Evolutionary conservation across 2,329 filamentous ascomycete genomes (phyloP).

Genomic region (Pseudogymnoascus sp.): DNA sequence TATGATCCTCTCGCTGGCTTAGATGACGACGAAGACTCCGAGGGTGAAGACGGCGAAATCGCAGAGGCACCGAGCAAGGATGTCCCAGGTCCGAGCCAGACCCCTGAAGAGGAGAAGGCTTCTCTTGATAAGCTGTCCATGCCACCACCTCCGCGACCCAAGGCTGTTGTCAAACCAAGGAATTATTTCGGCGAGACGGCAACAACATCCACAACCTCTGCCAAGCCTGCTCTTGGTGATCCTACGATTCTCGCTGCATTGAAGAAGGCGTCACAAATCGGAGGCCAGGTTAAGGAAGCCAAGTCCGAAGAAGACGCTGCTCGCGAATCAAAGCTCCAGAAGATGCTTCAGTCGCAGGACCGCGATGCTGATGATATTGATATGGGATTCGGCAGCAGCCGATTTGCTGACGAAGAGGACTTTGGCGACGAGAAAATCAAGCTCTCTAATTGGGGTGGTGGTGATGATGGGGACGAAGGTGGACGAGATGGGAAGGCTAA

Average conservation of each 20-base stretch:
- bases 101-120: conserved; percentile 14
- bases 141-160: conserved; percentile 39
- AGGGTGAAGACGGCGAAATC: conserved; percentile 27
- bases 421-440: conserved; percentile 60
- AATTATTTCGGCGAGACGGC: conserved; percentile 58
- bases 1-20: conserved; percentile 59
- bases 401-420: conserved; percentile 83
- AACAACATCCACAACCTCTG: conserved; percentile 30
- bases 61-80: not conserved
- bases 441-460: conserved; percentile 57
- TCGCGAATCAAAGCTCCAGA: conserved; percentile 60
- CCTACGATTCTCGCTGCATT: conserved; percentile 75
- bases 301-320: conserved; percentile 40
- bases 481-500: conserved; percentile 42
- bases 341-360: conserved; percentile 64
- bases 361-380: conserved; percentile 88
- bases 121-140: conserved; percentile 25
- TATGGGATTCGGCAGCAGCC: conserved; percentile 83
- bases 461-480: conserved; percentile 32
- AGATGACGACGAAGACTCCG: conserved; percentile 32
- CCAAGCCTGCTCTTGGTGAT: conserved; percentile 53
- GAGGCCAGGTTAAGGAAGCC: conserved; percentile 31
- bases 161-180: conserved; percentile 30
- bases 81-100: conserved; percentile 9
- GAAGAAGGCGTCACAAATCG: conserved; percentile 68